phyloP scores from a whole-genome alignment of 2,329 filamentous ascomycete species.

The Leptographium radiaticola region DNA sequence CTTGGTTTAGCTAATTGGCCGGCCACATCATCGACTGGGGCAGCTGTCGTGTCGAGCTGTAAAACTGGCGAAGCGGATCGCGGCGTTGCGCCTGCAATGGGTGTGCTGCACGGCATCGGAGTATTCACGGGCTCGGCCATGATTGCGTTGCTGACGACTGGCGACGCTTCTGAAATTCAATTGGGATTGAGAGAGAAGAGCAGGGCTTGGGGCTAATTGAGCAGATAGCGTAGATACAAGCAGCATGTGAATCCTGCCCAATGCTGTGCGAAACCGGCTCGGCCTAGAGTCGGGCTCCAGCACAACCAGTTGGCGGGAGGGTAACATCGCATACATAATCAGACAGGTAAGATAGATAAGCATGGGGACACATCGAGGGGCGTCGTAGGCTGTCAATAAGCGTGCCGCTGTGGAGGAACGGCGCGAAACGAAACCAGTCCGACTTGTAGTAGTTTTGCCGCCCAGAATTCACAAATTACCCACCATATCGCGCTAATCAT shows the following conservation, averaged over 20 bases:
- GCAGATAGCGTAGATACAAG: background rate
- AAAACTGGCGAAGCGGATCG: slow-evolving; percentile 15
- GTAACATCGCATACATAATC: background rate
- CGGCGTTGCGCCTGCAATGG: slow-evolving; percentile 17
- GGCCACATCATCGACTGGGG: background rate
- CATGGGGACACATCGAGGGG: no score
- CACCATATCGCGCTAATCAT: no score
- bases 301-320: background rate
- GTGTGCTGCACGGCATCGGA: slow-evolving; percentile 13
- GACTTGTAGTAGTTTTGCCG: no score
- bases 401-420: no score
- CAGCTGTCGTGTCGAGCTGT: background rate
- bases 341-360: background rate
- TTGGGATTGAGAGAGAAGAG: background rate
- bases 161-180: background rate
- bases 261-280: background rate
- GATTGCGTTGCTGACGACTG: background rate
- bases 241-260: background rate
- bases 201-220: background rate
- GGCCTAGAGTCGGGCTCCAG: background rate
- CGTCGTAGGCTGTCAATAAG: no score
- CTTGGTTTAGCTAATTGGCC: background rate
- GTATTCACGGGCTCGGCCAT: slow-evolving; percentile 21
- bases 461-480: no score
- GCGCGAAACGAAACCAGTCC: no score